Evolutionary conservation across 2,329 filamentous ascomycete species (phyloP), one percentile per base, ranked within the genome.

Genomic region (Clarireedia hainanense): DNA sequence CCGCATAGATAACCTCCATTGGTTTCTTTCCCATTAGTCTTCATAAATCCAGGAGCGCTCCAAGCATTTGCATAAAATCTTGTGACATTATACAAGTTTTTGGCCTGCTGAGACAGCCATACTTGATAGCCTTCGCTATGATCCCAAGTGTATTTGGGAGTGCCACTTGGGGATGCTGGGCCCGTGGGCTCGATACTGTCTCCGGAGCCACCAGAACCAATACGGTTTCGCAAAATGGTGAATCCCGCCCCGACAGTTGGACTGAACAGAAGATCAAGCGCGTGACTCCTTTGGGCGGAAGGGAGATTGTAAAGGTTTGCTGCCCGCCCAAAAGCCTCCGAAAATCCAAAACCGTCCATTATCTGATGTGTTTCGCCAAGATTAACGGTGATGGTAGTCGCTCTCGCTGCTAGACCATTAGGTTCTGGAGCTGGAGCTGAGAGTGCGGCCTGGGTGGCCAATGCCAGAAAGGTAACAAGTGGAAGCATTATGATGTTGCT

Each of bases 21-120:
- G 30, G 30, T 37, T 20, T 52, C 17, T 40, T 73, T 68, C 2
- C 66, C 68, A 54, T 76, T 77, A 5, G 73, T 77, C 68, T 78
- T 78, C 76, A 79, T 78, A 60, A 72, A 78, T 0, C 74, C 74
- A 0, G 76, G 76, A 0, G 76, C 75, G 55, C 71, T 74, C 76
- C 76, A 79, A 0, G 76, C 75, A 65, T 79, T 72, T 3, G 72
- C 74, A 58, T 77, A 76, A 57, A 77, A 34, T 34, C 30, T 34
- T 34, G 30, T 34, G 72, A 2, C 68, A 71, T 43, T 69, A 78
- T 15, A 77, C 71, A 3, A 73, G 72, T 55, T 73, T 72, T 12
- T 42, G 63, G 20, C 24, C 12, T 36, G 42, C 42, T 47, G n/a
- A 27, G 12, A 20, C n/a, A 23, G 24, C 42, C 42, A 46, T 26